A percentile compares a stretch with the other conserved stretches of the same genome.
Conservation (phyloP, 2,329 filamentous ascomycete genomes). For the Aspergillus quadricinctus region DNA sequence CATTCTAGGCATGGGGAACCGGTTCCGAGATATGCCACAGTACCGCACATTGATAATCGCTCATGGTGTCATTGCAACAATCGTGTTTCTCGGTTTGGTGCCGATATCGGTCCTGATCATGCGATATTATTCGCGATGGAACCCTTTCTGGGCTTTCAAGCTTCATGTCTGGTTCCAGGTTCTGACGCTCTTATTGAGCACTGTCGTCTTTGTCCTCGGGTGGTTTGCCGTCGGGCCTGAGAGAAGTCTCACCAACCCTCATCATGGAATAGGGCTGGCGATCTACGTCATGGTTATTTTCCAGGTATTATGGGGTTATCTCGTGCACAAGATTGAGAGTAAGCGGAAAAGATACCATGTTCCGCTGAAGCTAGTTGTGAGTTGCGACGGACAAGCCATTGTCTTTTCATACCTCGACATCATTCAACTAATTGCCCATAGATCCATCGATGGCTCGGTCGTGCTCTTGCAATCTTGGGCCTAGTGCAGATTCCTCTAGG, state of each 20-base stretch:
- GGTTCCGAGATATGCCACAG: conserved; percentile 55
- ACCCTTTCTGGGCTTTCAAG: conserved; percentile 53
- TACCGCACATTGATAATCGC: conserved; percentile 57
- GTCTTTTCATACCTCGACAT: background rate
- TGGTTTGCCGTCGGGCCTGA: conserved; percentile 61
- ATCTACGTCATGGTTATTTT: conserved; percentile 58
- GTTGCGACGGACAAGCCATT: conserved; percentile 14
- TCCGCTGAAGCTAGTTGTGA: conserved; percentile 56
- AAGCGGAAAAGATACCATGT: conserved; percentile 51
- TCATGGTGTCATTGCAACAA: conserved; percentile 57
- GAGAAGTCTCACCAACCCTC: conserved; percentile 60
- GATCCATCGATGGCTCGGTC: conserved; percentile 85
- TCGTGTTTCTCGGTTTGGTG: conserved; percentile 58
- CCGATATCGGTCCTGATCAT: conserved; percentile 57
- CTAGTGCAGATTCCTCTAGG: conserved; percentile 85
- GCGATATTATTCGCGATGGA: conserved; percentile 55
- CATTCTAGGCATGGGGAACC: conserved; percentile 59
- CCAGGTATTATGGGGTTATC: conserved; percentile 56
- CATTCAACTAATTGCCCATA: conserved; percentile 45
- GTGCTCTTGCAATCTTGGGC: conserved; percentile 72
- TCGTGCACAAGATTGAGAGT: conserved; percentile 52
- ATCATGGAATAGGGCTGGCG: conserved; percentile 63
- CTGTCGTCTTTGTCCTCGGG: conserved; percentile 58
- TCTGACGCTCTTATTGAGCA: conserved; percentile 56
- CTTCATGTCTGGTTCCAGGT: conserved; percentile 63